These are phyloP conservation scores for Fusarium oligoseptatum DNA, from an alignment of 2,329 filamentous ascomycete species.

Conservation along the genomic window DNA sequence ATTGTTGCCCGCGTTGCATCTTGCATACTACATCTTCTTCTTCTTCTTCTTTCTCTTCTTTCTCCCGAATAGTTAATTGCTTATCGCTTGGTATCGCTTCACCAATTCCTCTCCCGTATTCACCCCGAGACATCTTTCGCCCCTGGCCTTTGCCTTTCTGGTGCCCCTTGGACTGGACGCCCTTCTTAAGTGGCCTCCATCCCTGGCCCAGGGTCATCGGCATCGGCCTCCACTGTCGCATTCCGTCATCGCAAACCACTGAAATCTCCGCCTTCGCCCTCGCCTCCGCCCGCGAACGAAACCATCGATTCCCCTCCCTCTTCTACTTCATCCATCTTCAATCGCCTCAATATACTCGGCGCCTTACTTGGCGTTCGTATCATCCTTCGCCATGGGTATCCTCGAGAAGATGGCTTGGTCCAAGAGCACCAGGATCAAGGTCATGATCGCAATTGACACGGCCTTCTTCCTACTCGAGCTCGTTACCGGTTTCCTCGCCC, in stretches of 20 bases:
- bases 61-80: background rate
- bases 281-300: conserved; percentile 20
- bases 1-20: background rate
- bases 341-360: conserved; percentile 6
- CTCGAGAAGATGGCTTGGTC: conserved; percentile 80
- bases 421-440: conserved; percentile 91
- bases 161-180: background rate
- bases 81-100: conserved; percentile 8
- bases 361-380: conserved; percentile 23
- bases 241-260: conserved; percentile 44
- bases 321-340: conserved; percentile 13
- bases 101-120: conserved; percentile 4
- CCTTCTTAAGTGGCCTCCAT: background rate
- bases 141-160: background rate
- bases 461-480: conserved; percentile 93
- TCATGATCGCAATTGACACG: conserved; percentile 91
- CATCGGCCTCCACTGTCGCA: conserved; percentile 30
- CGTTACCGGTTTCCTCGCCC: conserved; percentile 85
- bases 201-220: conserved; percentile 10
- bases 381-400: conserved; percentile 46
- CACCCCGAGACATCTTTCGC: background rate
- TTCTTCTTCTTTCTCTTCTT: background rate
- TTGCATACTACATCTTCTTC: background rate
- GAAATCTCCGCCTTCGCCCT: conserved; percentile 36
- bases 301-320: conserved; percentile 13